Percentiles rank a stretch among this genome's conserved stretches.
These are phyloP conservation scores for Pythium monospermum DNA, from an alignment of 352 stramenopile species.

Conservation along the genomic window DNA sequence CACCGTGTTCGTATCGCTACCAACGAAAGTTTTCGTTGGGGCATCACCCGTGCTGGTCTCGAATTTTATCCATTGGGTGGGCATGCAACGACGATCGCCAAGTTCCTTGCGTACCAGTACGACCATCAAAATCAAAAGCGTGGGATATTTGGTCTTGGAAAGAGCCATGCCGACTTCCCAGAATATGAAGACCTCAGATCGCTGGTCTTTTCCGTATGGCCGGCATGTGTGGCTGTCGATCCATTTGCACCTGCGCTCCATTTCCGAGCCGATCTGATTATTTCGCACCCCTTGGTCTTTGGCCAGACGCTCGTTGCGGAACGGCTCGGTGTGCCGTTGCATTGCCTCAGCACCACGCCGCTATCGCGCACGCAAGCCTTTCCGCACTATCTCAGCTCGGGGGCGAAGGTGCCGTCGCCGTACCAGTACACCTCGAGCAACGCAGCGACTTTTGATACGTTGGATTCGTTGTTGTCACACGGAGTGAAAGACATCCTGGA, in stretches of 20 bases:
- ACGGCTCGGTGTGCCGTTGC: slow-evolving; percentile 64
- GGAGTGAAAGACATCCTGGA: slow-evolving; percentile 42
- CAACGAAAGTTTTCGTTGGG: slow-evolving; percentile 64
- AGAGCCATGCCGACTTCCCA: slow-evolving; percentile 31
- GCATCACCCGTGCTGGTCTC: slow-evolving; percentile 50
- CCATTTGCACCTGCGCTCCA: slow-evolving; percentile 29
- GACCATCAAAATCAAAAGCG: slow-evolving; percentile 31
- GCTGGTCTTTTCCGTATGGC: slow-evolving; percentile 59
- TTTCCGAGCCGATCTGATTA: slow-evolving; percentile 70
- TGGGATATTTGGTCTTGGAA: slow-evolving; percentile 26
- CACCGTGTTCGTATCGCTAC: slow-evolving; percentile 90
- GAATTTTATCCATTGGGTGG: slow-evolving; percentile 72
- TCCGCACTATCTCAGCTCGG: slow-evolving; percentile 39
- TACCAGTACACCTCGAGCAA: slow-evolving; percentile 47
- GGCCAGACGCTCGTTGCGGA: slow-evolving; percentile 60
- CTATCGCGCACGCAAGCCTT: slow-evolving; percentile 55
- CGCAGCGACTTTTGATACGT: slow-evolving; percentile 43
- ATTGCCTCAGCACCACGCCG: slow-evolving; percentile 55
- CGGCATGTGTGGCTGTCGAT: slow-evolving; percentile 44
- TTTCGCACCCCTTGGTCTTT: slow-evolving; percentile 60
- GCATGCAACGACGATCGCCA: slow-evolving; percentile 33
- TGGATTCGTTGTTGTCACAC: slow-evolving; percentile 50
- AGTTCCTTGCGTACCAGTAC: slow-evolving; percentile 42
- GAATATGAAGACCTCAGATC: slow-evolving; percentile 42
- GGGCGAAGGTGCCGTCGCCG: slow-evolving; percentile 26